Evolutionary conservation across 1,284 basidiomycete species (phyloP).

Genomic region (Cutaneotrichosporon mucoides): DNA sequence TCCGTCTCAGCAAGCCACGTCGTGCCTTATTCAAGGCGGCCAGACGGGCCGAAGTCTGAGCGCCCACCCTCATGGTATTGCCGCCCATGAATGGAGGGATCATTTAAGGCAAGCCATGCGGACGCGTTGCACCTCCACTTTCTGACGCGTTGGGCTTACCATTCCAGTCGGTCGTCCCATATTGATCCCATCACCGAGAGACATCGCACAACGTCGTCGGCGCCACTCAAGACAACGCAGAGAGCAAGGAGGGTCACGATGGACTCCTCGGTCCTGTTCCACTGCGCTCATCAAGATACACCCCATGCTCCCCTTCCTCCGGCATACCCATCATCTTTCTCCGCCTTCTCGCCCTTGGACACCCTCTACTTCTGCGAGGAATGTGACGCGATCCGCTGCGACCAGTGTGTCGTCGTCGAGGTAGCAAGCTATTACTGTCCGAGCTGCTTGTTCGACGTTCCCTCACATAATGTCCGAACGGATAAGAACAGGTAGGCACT

Average conservation of each 20-base stretch:
- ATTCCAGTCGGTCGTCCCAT: no score
- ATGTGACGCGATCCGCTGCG: slow-evolving; percentile 90
- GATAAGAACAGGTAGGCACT: slow-evolving; percentile 79
- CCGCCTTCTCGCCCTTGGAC: slow-evolving; percentile 76
- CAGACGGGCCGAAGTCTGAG: no score
- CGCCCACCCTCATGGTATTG: neutral
- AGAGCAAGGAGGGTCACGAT: neutral
- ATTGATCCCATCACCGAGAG: neutral
- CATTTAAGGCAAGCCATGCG: no score
- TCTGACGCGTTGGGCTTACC: neutral
- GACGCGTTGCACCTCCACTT: neutral
- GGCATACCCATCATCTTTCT: slow-evolving; percentile 67
- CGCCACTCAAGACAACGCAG: neutral
- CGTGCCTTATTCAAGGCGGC: neutral
- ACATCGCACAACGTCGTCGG: neutral
- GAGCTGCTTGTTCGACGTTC: slow-evolving; percentile 98
- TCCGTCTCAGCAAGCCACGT: neutral
- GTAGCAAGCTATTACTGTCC: slow-evolving; percentile 97
- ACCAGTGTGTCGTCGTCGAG: slow-evolving; percentile 85
- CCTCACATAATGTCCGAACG: slow-evolving; percentile 87
- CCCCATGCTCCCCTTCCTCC: slow-evolving; percentile 55
- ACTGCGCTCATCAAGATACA: slow-evolving; percentile 47
- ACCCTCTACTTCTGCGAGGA: slow-evolving; percentile 96
- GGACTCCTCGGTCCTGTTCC: slow-evolving; percentile 24
- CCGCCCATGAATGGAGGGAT: neutral